Percentiles rank a stretch among this genome's conserved stretches.
Conservation (phyloP, 2,329 filamentous ascomycete genomes). For the Xylariales sp. region DNA sequence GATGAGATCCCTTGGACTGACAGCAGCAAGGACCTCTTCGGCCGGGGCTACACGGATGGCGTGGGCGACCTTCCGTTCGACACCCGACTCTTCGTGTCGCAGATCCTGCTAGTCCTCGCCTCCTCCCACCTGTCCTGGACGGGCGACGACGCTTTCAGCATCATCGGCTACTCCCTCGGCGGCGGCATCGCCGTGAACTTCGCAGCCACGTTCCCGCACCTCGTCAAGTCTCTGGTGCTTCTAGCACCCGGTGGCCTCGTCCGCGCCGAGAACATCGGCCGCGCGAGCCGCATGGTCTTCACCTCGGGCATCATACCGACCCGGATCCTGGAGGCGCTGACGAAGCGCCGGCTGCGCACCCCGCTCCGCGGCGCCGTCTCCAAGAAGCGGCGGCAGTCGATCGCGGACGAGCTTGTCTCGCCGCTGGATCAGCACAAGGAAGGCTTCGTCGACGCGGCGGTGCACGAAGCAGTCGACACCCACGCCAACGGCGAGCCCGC, state of each 20-base stretch:
- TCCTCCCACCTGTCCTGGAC: slow-evolving; percentile 69
- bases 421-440: slow-evolving; percentile 21
- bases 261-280: slow-evolving; percentile 47
- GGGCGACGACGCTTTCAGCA: slow-evolving; percentile 49
- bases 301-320: slow-evolving; percentile 51
- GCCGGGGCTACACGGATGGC: slow-evolving; percentile 62
- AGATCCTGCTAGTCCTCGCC: slow-evolving; percentile 65
- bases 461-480: slow-evolving; percentile 35
- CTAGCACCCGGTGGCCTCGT: slow-evolving; percentile 78
- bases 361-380: slow-evolving; percentile 41
- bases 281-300: slow-evolving; percentile 46
- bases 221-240: slow-evolving; percentile 67
- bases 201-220: slow-evolving; percentile 63
- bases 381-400: slow-evolving; percentile 18
- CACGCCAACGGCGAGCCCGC: too few species aligned
- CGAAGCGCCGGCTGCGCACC: slow-evolving; percentile 41
- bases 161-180: slow-evolving; percentile 79
- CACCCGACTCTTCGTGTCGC: slow-evolving; percentile 65
- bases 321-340: slow-evolving; percentile 43
- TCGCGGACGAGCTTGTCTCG: slow-evolving; percentile 12
- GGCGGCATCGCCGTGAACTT: slow-evolving; percentile 75
- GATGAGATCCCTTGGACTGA: slow-evolving; percentile 13
- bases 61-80: slow-evolving; percentile 66
- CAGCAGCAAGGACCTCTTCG: slow-evolving; percentile 55
- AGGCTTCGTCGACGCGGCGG: slow-evolving; percentile 33